Base-by-base conservation (phyloP, 2,329 filamentous ascomycete species). In the Stagonosporopsis vannaccii region DNA sequence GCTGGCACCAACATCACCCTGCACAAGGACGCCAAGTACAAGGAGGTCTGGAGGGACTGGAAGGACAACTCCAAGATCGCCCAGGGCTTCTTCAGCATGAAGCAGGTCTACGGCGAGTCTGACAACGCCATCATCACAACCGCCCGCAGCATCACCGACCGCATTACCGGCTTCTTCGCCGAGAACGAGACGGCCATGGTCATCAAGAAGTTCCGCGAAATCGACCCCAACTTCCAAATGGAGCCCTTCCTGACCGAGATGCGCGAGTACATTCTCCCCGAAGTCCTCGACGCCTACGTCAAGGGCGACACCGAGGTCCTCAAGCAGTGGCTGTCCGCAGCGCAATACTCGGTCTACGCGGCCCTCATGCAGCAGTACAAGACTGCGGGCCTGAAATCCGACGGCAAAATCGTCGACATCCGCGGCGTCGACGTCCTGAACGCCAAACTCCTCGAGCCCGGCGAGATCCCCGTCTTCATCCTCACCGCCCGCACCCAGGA, bases 161-260 rank as follows among this genome's bases (percentile, higher is more conserved):
- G 90, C 55, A 87, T 99, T 35, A 92, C 90, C 42, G 92, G 95
- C 25, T 99, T 97, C 81, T 99, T 99, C 66, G 95, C 95, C 60
- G 95, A 99, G 78, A 99, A 98, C 76, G 95, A 99, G 81, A 97
- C 92, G 0, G 95, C 95, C 26, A 90, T 89, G 85, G 95, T 99
- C 32, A 96, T 98, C 81, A 98, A 97, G 82, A 96, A 94, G 77
- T 96, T 99, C 83, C 89, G 94, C 42, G 86, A 93, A 68, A 97
- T 98, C 87, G 95, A 99, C 68, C 94, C 95, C 5, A 85, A 84
- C 64, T 99, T 99, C 83, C 92, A 97, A 75, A 85, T 97, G 66
- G 95, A 99, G 77, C 90, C 92, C 0, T 99, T 98, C 82, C 80
- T 98, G 47, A 90, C 91, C 63, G 95, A 99, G 70, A 90, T 99